Evolutionary conservation across 176 grass and related monocot species (phyloP).

Genomic region (Tuctoria greenei): DNA sequence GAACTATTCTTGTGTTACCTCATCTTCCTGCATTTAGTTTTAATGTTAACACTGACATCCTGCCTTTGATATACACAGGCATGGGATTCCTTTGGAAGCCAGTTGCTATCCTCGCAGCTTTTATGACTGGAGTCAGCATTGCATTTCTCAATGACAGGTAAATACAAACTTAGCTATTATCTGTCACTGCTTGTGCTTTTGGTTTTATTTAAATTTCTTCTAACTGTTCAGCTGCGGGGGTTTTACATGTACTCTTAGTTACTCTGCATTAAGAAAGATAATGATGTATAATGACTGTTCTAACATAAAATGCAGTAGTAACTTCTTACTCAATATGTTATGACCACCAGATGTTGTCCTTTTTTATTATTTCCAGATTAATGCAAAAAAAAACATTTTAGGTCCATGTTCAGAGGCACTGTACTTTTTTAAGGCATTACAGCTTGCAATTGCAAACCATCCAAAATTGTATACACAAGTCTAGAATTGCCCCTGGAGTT

Average conservation of each 20-base stretch:
- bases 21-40: constrained; percentile 15
- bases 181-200: not conserved
- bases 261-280: constrained; percentile 21
- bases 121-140: constrained; percentile 83
- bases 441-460: not conserved
- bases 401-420: no score
- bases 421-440: not conserved
- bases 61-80: constrained; percentile 45
- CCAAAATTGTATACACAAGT: not conserved
- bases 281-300: not conserved
- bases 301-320: not conserved
- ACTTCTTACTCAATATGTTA: not conserved
- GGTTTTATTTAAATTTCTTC: not conserved
- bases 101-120: constrained; percentile 77
- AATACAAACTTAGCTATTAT: not conserved
- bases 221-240: not conserved
- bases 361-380: not conserved
- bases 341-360: constrained; percentile 12
- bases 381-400: not conserved
- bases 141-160: constrained; percentile 96
- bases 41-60: constrained; percentile 15
- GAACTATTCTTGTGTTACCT: constrained; percentile 28
- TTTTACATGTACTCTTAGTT: not conserved
- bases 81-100: constrained; percentile 85
- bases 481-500: not conserved